phyloP scores from a whole-genome alignment of 192 early-diverging fungal species.

The Backusella sp. region DNA sequence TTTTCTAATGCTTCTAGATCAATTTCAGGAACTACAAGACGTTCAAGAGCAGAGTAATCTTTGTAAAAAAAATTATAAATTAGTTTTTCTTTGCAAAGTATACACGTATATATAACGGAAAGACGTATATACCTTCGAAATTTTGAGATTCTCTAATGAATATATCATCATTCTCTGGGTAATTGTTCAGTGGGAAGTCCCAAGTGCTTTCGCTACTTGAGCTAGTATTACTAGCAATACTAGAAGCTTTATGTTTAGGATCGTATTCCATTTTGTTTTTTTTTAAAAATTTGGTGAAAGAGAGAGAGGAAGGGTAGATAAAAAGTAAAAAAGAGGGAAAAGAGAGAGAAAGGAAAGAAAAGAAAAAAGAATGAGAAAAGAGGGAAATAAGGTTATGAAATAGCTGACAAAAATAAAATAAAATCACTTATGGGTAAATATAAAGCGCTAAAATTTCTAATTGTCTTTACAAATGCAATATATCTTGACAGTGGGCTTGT shows the following conservation, averaged over 20 bases:
- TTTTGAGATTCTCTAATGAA: conserved; percentile 1
- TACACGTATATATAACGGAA: background rate
- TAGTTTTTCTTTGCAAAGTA: background rate
- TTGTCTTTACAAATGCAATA: conserved; percentile 19
- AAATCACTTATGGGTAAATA: background rate
- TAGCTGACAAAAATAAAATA: conserved; percentile 1
- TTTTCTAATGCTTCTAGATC: background rate
- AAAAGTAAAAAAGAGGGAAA: background rate
- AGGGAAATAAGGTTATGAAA: background rate
- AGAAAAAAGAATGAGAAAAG: background rate
- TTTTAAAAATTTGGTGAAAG: background rate
- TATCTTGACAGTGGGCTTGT: background rate
- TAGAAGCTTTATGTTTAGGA: conserved; percentile 21
- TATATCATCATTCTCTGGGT: background rate
- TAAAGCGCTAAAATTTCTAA: background rate
- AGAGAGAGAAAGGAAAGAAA: background rate
- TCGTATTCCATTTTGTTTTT: conserved; percentile 20
- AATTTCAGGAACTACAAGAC: background rate
- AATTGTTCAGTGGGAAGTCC: background rate
- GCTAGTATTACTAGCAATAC: conserved; percentile 19
- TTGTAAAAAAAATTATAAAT: background rate
- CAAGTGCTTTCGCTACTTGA: conserved; percentile 13
- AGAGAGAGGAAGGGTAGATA: background rate
- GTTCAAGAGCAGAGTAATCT: background rate
- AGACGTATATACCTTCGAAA: background rate